Evolutionary conservation across 2,329 filamentous ascomycete genomes (phyloP), one percentile per base, ranked within the genome.

Genomic region (Neofusicoccum laricinum): DNA sequence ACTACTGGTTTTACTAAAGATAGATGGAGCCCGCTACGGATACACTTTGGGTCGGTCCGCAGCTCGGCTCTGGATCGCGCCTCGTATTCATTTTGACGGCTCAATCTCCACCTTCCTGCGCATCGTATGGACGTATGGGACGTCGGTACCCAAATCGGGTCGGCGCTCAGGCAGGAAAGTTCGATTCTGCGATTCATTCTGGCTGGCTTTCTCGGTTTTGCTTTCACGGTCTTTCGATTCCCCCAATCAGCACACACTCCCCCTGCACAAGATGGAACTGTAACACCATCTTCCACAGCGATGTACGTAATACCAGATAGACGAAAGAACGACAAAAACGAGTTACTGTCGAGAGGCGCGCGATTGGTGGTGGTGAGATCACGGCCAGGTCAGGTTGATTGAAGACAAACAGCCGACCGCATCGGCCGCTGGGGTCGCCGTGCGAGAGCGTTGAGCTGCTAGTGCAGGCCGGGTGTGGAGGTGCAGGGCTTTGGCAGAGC

Each of bases 371-470:
- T 45, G 19, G 59, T 51, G 46, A 53, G n/a, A 14, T n/a, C n/a
- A 15, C 19, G 38, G 17, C n/a, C 17, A 17, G 30, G 17, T 25
- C 10, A 6, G 38, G 36, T 17, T 32, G 45, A 51, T 49, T 49
- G 45, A n/a, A 53, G 17, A 34, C 50, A 53, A 17, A 25, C 15
- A 41, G 36, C 32, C 30, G 6, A 4, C 43, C 46, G 59, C 45
- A 50, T 50, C 59, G 59, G 34, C 36, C 46, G 30, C 59, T 11
- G 8, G 11, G 6, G n/a, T 41, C 59, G 46, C 59, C 45, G 59
- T 62, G 59, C 59, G 36, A 51, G 45, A 46, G 25, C 55, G 40
- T 59, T 57, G 51, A 43, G 36, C 21, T 45, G 41, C 40, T 59
- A 59, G 55, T 8, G 55, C 30, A 17, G 41, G 25, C 8, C 30